Percentiles rank a stretch among this genome's conserved stretches.
Evolutionary conservation across 164 flowering plant genomes (phyloP).

Genomic region (Chloranthus sessilifolius): DNA sequence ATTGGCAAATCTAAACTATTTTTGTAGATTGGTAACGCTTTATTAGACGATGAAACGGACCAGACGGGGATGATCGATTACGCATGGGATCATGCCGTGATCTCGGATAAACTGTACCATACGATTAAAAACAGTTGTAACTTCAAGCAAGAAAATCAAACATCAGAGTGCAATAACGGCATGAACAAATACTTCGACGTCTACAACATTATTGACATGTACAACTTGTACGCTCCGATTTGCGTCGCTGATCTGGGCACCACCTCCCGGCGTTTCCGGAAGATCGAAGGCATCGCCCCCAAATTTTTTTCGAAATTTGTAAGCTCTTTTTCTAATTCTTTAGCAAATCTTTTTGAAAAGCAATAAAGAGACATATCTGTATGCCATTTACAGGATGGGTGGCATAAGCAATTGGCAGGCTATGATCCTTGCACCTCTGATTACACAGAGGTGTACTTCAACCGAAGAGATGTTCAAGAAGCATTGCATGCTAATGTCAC

Average conservation of each 20-base stretch:
- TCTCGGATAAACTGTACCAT: conserved; percentile 35
- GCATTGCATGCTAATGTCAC: conserved; percentile 85
- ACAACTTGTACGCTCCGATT: conserved; percentile 58
- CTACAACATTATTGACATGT: conserved; percentile 68
- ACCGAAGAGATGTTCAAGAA: conserved; percentile 68
- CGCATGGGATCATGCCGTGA: conserved; percentile 80
- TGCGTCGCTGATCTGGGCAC: conserved; percentile 27
- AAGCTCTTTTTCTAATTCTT: conserved; percentile 28
- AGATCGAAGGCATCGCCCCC: conserved; percentile 46
- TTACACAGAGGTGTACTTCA: conserved; percentile 47
- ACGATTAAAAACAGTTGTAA: background rate
- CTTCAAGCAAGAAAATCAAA: background rate
- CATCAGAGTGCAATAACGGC: conserved; percentile 23
- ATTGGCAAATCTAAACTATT: too few species aligned
- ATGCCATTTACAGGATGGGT: background rate
- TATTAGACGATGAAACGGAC: conserved; percentile 64
- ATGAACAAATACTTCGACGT: conserved; percentile 38
- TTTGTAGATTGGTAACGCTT: conserved; percentile 83
- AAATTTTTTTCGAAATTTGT: conserved; percentile 28
- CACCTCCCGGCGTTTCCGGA: conserved; percentile 34
- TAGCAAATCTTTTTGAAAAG: too few species aligned
- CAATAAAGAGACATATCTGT: too few species aligned
- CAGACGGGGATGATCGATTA: conserved; percentile 68
- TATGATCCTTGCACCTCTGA: conserved; percentile 20
- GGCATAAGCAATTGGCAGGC: background rate